These are phyloP conservation scores for Recurvomyces mirabilis DNA, from an alignment of 495 filamentous ascomycete genomes.

Conservation along the genomic window DNA sequence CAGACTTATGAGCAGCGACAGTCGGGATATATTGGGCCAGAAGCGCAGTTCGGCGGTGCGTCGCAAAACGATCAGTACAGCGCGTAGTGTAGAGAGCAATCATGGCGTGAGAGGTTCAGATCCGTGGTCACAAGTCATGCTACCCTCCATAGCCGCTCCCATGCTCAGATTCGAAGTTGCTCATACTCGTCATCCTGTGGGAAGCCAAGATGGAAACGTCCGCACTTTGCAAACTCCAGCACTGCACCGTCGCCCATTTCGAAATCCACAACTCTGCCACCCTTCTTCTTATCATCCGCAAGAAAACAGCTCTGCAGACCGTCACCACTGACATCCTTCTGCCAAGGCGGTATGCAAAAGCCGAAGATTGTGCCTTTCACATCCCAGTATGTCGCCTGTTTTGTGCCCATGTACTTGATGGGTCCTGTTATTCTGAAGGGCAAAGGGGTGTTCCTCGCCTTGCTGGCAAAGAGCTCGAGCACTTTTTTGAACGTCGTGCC, in stretches of 20 bases:
- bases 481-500: conserved; percentile 7
- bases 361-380: conserved; percentile 22
- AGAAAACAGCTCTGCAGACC: conserved; percentile 19
- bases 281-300: conserved; percentile 14
- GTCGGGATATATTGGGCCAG: too few species aligned
- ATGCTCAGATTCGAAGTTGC: conserved; percentile 3
- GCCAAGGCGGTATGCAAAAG: conserved; percentile 18
- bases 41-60: too few species aligned
- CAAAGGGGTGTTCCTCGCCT: conserved; percentile 20
- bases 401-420: conserved; percentile 17
- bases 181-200: conserved; percentile 19
- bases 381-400: conserved; percentile 13
- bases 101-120: too few species aligned
- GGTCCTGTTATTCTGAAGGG: conserved; percentile 15
- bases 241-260: conserved; percentile 18
- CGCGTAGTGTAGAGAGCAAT: too few species aligned
- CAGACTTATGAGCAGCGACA: too few species aligned
- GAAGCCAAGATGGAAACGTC: conserved; percentile 22
- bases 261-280: conserved; percentile 19
- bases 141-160: too few species aligned
- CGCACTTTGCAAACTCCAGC: conserved; percentile 19
- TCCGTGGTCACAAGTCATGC: too few species aligned
- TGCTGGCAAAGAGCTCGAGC: conserved; percentile 13
- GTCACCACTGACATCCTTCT: conserved; percentile 19
- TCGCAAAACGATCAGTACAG: too few species aligned